Evolutionary conservation across 1,284 basidiomycete genomes (phyloP), one percentile per base, ranked within the genome.

Genomic region (Puccinia polysora): DNA sequence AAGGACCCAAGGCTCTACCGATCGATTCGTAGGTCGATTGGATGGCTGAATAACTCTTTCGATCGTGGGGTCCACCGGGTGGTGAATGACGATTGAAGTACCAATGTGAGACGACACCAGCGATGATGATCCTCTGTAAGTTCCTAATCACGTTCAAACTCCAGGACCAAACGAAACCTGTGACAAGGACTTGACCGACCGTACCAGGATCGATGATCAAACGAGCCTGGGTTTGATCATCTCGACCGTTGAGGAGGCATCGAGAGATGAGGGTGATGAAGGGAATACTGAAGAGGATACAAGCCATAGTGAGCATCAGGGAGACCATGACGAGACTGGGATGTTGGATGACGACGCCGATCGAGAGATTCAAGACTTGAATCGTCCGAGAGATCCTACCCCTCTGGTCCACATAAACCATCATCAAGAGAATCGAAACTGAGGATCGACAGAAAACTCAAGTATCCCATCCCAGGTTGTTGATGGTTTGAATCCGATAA

Each of bases 1-100:
- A 70, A 6, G 68, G 68, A 7, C 68, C 68, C 20, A 70, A 6
- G 12, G 68, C 68, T n/a, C 68, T 36, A 20, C 30, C 28, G 34
- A 70, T 70, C 7, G 68, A 70, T 23, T 62, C 32, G 49, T 49
- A 60, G 49, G 68, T 70, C 0, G 68, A 62, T 30, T 70, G 56
- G n/a, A 70, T 28, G 10, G 43, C 32, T 4, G 68, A 70, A 40
- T 70, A 70, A 36, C 45, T 47, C 15, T 36, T 52, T 2, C 38
- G 58, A 18, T 30, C 7, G 25, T 58, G 53, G 20, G 38, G n/a
- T 32, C 23, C 40, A 25, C 50, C 18, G 20, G 58, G 47, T 15
- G 68, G 68, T 0, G 68, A 70, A 60, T 70, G 68, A 12, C 68
- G 68, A 30, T 70, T 70, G 36, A 70, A 70, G 47, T 70, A 70